Base-by-base conservation (phyloP, 1,139 yeast species). In the Yamadazyma trypodendri region DNA sequence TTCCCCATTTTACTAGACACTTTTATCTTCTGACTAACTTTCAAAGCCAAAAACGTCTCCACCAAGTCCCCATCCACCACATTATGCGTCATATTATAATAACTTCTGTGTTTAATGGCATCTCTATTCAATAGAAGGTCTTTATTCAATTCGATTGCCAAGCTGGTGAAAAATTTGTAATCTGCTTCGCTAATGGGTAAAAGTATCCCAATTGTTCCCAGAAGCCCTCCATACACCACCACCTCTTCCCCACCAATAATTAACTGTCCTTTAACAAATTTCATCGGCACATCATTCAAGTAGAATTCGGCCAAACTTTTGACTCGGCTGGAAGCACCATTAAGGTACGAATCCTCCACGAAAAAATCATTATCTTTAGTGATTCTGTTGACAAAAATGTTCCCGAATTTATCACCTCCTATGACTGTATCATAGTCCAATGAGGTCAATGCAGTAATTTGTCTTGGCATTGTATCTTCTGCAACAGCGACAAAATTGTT, bases 371-470 rank as follows among this genome's bases (percentile, higher is more conserved):
- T 70, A 31, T 49, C 60, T 32, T 66, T 60, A 0, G 84, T 77
- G 32, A 83, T 60, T 45, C 96, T 64, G 28, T 86, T 60, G 2
- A 86, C 75, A 60, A 83, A 81, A 0, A 90, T 38, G 51, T 84
- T 86, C 1, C 98, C 97, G 61, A 84, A 89, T 51, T 81, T 83
- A 55, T 92, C 98, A n/a, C 96, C 96, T 1, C 85, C 88, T 28
- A 85, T 65, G 0, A 85, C 74, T 0, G 97, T 88, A 42, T 80
- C 81, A 41, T 78, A 74, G 57, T 92, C 98, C 6, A 92, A 60
- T 48, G 77, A 61, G 2, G 68, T 52, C 32, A 84, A 48, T 2
- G 81, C 54, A 0, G 95, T 83, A 2, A 84, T 68, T 52, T 84
- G 86, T 24, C 97, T 68, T 32, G 80, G 70, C 35, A 82, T 61